These are phyloP conservation scores for Cordyceps militaris DNA, from an alignment of 2,329 filamentous ascomycete genomes.

Conservation along the genomic window DNA sequence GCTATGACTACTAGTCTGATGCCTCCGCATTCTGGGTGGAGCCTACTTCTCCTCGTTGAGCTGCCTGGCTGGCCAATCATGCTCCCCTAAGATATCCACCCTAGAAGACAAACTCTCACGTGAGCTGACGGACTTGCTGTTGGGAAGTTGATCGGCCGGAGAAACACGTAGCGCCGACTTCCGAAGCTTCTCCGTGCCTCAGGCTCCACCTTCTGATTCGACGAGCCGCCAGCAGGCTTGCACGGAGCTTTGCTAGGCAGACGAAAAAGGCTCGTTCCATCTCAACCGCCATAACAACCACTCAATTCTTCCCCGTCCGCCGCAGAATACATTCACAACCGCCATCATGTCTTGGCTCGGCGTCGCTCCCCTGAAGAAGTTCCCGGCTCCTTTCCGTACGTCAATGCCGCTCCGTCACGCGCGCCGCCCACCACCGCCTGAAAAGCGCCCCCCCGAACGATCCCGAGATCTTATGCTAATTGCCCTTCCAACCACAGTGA, in stretches of 20 bases:
- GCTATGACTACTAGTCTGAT: slow-evolving; percentile 9
- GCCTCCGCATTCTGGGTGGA: slow-evolving; percentile 14
- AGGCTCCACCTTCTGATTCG: slow-evolving; percentile 11
- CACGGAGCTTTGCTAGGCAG: slow-evolving; percentile 8
- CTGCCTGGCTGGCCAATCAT: not conserved
- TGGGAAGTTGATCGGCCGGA: no score
- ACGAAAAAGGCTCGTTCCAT: slow-evolving; percentile 14
- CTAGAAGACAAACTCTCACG: not conserved
- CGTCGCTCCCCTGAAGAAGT: slow-evolving; percentile 64
- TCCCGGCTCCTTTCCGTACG: slow-evolving; percentile 70
- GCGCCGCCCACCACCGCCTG: not conserved
- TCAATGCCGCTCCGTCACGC: slow-evolving; percentile 31
- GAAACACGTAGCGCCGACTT: slow-evolving; percentile 6
- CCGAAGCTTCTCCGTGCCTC: slow-evolving; percentile 8
- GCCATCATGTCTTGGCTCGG: slow-evolving; percentile 70
- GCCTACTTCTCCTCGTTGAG: slow-evolving; percentile 2
- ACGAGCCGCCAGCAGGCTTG: slow-evolving; percentile 1
- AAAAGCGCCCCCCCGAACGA: not conserved
- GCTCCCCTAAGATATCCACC: not conserved
- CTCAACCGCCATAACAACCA: slow-evolving; percentile 17
- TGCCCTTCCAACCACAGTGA: slow-evolving; percentile 49
- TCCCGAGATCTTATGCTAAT: slow-evolving; percentile 14
- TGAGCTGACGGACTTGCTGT: not conserved
- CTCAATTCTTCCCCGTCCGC: slow-evolving; percentile 29
- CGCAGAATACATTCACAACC: slow-evolving; percentile 30